phyloP scores from a whole-genome alignment of 1,284 basidiomycete genomes.

The Vanrija sp. region DNA sequence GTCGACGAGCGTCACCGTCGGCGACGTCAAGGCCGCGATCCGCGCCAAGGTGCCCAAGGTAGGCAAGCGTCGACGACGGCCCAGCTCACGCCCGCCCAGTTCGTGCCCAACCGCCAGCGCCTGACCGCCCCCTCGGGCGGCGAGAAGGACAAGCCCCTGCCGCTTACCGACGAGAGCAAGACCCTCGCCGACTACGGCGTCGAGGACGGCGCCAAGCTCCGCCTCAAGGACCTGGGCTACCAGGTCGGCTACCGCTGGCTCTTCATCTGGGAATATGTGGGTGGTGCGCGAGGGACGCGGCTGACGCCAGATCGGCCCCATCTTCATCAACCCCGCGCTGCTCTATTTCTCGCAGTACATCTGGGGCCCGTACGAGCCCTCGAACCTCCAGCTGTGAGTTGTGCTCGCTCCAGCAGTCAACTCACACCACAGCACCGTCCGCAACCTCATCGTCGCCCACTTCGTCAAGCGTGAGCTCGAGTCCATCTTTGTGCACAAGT shows the following conservation, averaged over 20 bases:
- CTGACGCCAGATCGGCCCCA: constrained; percentile 67
- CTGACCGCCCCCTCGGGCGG: constrained; percentile 51
- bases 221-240: constrained; percentile 79
- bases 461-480: constrained; percentile 92
- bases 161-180: constrained; percentile 61
- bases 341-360: constrained; percentile 59
- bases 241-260: constrained; percentile 83
- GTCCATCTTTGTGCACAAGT: constrained; percentile 89
- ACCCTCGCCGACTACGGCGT: constrained; percentile 60
- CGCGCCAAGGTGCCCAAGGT: constrained; percentile 54
- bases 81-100: constrained; percentile 50
- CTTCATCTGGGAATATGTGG: constrained; percentile 85
- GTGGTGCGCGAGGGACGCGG: constrained; percentile 36
- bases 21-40: constrained; percentile 49
- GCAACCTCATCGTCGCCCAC: constrained; percentile 74
- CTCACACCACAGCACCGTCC: constrained; percentile 60
- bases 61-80: background rate
- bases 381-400: constrained; percentile 37
- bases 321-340: constrained; percentile 84
- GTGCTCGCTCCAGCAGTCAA: background rate
- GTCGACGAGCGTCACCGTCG: constrained; percentile 48
- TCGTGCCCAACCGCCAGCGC: constrained; percentile 68
- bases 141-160: constrained; percentile 46
- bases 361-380: constrained; percentile 37
- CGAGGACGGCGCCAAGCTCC: constrained; percentile 57